Evolutionary conservation across 805 yeast species (phyloP), one percentile per base, ranked within the genome.

Genomic region (Candida lessepsii): DNA sequence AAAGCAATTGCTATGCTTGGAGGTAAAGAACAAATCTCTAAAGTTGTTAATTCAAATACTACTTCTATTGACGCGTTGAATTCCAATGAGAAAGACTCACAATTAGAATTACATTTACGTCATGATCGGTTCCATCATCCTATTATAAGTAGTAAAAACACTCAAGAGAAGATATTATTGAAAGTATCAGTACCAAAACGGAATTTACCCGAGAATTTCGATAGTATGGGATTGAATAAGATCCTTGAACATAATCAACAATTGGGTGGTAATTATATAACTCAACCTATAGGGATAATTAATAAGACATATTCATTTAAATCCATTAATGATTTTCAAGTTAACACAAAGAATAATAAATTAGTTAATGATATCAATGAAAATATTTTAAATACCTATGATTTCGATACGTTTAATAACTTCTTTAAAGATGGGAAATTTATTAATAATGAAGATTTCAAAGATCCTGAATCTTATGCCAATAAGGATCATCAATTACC

Each of bases 311-410:
- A 80, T 53, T 75, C 84, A 47, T 91, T 91, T 58, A 75, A 96
- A 50, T 87, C 86, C 48, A 77, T 89, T 73, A 81, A 91, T 0
- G 98, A 90, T 61, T 91, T 88, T 58, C 98, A 93, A 58, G 75
- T 77, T 47, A 66, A 76, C 23, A 76, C 88, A 9, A 74, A 73
- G 36, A 73, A 76, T 49, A 81, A 83, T 10, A 57, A 48, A 2
- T 42, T 54, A 18, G 58, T 50, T 24, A 59, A 65, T 44, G 60
- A 56, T 10, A 63, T 61, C 49, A 37, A 46, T 4, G 42, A 52
- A 5, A 51, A 62, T 10, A 44, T 63, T n/a, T 17, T 47, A 2
- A 46, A 56, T 30, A 49, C 53, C 13, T 44, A 48, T 15, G 54
- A 53, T 24, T 61, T 51, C 38, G 54, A 54, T 15, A 52, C 56